These are phyloP conservation scores for Wickerhamiella shivajii DNA, from an alignment of 805 yeast species.

Conservation along the genomic window DNA sequence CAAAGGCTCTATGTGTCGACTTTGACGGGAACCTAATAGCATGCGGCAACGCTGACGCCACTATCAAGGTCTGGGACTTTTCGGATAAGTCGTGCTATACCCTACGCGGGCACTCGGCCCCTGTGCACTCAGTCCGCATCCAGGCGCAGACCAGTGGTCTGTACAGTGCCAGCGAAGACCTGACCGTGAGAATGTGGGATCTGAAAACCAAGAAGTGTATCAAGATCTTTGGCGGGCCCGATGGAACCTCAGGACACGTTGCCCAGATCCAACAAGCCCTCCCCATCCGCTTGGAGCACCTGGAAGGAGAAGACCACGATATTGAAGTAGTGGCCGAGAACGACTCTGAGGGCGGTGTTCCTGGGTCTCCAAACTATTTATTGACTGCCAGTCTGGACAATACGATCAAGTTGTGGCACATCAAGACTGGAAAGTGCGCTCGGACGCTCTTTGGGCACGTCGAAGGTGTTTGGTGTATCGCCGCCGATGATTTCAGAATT, in stretches of 20 bases:
- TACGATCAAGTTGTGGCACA: constrained; percentile 88
- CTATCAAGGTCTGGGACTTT: constrained; percentile 93
- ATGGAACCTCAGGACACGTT: constrained; percentile 50
- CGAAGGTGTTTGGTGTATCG: constrained; percentile 96
- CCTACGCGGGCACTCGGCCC: constrained; percentile 80
- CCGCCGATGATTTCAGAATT: constrained; percentile 89
- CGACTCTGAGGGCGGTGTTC: constrained; percentile 13
- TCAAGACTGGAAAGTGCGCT: constrained; percentile 70
- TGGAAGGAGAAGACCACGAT: constrained; percentile 33
- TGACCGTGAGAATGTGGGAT: constrained; percentile 93
- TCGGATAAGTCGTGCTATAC: constrained; percentile 87
- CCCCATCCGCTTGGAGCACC: constrained; percentile 61
- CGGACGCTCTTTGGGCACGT: constrained; percentile 95
- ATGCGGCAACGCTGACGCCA: constrained; percentile 83
- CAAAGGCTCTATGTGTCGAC: constrained; percentile 73
- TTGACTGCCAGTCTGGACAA: constrained; percentile 81
- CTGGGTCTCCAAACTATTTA: constrained; percentile 60
- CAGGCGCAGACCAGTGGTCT: constrained; percentile 66
- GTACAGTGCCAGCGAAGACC: constrained; percentile 82
- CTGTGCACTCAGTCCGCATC: constrained; percentile 82
- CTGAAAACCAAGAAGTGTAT: constrained; percentile 64
- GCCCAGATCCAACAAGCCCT: constrained; percentile 91
- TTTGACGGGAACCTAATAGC: constrained; percentile 71
- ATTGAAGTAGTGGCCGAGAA: constrained; percentile 4
- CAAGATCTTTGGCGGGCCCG: constrained; percentile 55